A percentile compares a stretch with the other conserved stretches of the same genome.
Evolutionary conservation across 805 yeast genomes (phyloP).

Genomic region (Barnettozyma sucrosica): DNA sequence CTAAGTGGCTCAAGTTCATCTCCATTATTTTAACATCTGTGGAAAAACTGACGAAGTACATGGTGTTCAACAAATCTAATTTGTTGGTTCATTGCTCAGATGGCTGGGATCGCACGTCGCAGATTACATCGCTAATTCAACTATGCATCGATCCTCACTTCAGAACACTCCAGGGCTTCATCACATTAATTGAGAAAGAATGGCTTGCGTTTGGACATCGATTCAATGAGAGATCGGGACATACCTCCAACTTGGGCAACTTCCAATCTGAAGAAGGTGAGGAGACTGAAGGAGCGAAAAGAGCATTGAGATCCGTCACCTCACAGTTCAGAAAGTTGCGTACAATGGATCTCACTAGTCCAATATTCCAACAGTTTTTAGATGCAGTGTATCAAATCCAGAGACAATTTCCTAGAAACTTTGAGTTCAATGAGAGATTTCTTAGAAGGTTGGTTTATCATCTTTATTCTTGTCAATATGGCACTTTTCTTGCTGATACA

Average conservation of each 20-base stretch:
- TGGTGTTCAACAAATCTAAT: constrained; percentile 77
- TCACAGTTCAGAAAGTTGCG: constrained; percentile 44
- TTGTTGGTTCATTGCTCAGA: constrained; percentile 91
- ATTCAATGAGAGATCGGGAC: constrained; percentile 79
- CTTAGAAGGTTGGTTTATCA: constrained; percentile 81
- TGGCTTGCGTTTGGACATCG: constrained; percentile 95
- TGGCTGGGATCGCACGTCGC: constrained; percentile 98
- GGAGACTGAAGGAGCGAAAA: constrained; percentile 39
- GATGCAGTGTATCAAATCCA: constrained; percentile 82
- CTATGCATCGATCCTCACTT: constrained; percentile 86
- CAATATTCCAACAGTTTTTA: constrained; percentile 89
- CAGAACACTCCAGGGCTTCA: constrained; percentile 84
- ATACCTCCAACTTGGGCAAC: constrained; percentile 35
- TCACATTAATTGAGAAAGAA: constrained; percentile 82
- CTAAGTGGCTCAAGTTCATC: constrained; percentile 76
- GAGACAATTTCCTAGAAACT: constrained; percentile 61
- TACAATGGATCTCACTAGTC: constrained; percentile 64
- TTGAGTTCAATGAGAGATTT: constrained; percentile 88
- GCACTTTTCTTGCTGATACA: constrained; percentile 74
- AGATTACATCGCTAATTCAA: constrained; percentile 76
- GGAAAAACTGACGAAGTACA: constrained; percentile 72
- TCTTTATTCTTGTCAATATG: constrained; percentile 89
- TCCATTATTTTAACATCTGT: constrained; percentile 66
- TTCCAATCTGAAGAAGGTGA: constrained; percentile 43
- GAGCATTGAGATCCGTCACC: constrained; percentile 43